Evolutionary conservation across 2,329 filamentous ascomycete genomes (phyloP), one percentile per base, ranked within the genome.

Genomic region (Ophiostoma sp.): DNA sequence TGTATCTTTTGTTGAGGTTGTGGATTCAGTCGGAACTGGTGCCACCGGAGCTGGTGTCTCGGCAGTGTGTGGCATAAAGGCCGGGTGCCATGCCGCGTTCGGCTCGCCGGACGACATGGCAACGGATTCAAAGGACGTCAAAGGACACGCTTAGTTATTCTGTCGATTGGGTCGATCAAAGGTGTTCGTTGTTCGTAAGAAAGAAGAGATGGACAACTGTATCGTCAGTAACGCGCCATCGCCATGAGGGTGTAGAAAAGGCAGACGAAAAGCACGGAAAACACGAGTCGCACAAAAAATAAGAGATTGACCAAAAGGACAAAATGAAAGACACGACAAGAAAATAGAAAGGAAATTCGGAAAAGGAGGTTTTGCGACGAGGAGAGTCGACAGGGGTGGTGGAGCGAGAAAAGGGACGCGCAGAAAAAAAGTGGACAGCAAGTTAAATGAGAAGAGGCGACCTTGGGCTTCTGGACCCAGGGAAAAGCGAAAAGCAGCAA

Each of bases 31-130:
- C 31, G 15, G 22, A 36, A 42, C 17, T 2, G 66, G n/a, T 22
- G 59, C n/a, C 42, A 17, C 50, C 8, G 71, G 33, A 45, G 45
- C 55, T 17, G 68, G 9, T 39, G 15, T 69, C 4, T 42, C 5
- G 52, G 11, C 72, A 72, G 80, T 79, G 77, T 87, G 82, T 74
- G 86, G 85, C 85, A 85, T 86, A 78, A 84, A 80, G 66, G 86
- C 85, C 73, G 86, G 85, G 81, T 88, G 82, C 85, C 85, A 87
- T 73, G 84, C 82, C 75, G 83, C 81, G 77, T 79, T 81, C 61
- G 82, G 79, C 75, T 81, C 80, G 79, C 84, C 82, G 72, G 83
- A 82, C 72, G 83, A 76, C 85, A 87, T 86, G 74, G 76, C 50
- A 19, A 63, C 52, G 70, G 59, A 71, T 69, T 72, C 36, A n/a